A percentile compares a stretch with the other conserved stretches of the same genome.
Conservation (phyloP, 257 asterid species). For the Ehretia macrophylla region DNA sequence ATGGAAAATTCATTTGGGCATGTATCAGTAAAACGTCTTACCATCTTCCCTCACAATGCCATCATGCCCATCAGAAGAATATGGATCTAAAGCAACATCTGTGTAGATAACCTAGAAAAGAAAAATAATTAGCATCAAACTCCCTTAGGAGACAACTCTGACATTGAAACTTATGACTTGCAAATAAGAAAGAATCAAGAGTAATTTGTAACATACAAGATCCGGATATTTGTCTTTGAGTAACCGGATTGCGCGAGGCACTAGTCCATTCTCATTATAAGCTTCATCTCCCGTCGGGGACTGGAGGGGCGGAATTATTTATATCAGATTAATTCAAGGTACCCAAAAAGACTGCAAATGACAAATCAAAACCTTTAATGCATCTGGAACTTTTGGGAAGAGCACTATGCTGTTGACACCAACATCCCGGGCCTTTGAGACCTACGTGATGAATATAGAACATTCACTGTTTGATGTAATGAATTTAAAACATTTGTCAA, state of each 20-base stretch:
- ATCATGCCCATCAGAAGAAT: conserved; percentile 98
- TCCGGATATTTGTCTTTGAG: conserved; percentile 93
- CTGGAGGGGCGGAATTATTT: conserved; percentile 28
- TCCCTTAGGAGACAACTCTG: background rate
- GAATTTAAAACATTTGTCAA: background rate
- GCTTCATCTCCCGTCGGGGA: conserved; percentile 90
- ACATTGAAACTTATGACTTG: background rate
- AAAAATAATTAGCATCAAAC: conserved; percentile 11
- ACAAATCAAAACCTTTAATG: conserved; percentile 58
- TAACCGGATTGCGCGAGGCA: conserved; percentile 82
- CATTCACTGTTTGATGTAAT: background rate
- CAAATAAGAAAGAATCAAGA: conserved; percentile 8
- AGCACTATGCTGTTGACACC: conserved; percentile 97
- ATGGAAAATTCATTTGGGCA: background rate
- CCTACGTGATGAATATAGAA: conserved; percentile 40
- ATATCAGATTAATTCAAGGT: conserved; percentile 3
- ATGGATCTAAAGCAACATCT: conserved; percentile 95
- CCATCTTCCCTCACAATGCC: conserved; percentile 99
- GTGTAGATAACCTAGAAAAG: conserved; percentile 69
- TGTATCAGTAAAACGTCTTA: conserved; percentile 22
- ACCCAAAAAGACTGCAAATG: background rate
- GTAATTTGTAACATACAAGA: conserved; percentile 54
- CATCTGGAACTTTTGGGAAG: conserved; percentile 96
- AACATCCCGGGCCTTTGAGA: conserved; percentile 83
- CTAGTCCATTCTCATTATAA: conserved; percentile 82